Conservation (phyloP, 306 rosid species). For the Mimosa bimucronata region DNA sequence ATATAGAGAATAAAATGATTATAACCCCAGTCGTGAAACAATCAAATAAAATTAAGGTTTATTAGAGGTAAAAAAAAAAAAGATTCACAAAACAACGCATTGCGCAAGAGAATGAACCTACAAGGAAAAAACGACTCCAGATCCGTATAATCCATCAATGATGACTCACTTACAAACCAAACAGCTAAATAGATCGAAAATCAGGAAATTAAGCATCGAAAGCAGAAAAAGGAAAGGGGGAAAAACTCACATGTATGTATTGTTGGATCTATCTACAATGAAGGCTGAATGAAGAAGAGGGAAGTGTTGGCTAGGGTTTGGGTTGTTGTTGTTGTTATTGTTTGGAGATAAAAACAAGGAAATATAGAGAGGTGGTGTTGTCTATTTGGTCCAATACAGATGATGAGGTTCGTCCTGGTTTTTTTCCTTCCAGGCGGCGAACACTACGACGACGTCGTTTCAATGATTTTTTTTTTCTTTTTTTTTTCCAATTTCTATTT, state of each 20-base stretch:
- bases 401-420: constrained; percentile 40
- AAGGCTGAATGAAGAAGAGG: constrained; percentile 16
- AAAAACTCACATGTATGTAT: constrained; percentile 35
- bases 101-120: neutral
- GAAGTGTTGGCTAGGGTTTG: constrained; percentile 61
- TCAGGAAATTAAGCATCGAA: neutral
- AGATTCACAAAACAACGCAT: neutral
- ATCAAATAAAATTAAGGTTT: neutral
- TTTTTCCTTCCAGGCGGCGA: constrained; percentile 36
- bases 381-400: constrained; percentile 24
- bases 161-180: neutral
- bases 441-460: constrained; percentile 45
- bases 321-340: too few species aligned
- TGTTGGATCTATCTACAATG: constrained; percentile 37
- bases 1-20: neutral
- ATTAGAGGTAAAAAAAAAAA: too few species aligned
- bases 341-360: constrained; percentile 10
- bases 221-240: neutral
- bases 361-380: constrained; percentile 29
- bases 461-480: neutral
- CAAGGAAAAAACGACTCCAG: constrained; percentile 19
- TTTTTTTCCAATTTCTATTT: neutral
- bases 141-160: constrained; percentile 36
- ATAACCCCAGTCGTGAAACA: neutral
- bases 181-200: neutral